Evolutionary conservation across 1,139 yeast species (phyloP).

Genomic region (Yamadazyma epiphylla): DNA sequence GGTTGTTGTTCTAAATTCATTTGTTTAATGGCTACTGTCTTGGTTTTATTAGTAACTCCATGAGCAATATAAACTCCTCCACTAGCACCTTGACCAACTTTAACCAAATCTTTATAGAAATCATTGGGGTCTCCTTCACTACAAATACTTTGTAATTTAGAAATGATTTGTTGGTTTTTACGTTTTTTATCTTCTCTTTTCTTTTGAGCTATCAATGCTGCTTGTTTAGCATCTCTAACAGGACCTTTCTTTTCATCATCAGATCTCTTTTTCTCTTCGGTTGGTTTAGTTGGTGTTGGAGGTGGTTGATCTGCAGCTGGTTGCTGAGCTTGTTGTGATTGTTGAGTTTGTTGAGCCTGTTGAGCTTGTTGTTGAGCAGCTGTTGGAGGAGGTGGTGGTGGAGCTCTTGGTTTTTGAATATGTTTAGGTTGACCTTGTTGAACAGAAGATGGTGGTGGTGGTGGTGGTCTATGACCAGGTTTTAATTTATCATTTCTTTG

Average conservation of each 20-base stretch:
- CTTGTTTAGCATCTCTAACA: conserved; percentile 52
- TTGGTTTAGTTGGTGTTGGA: conserved; percentile 14
- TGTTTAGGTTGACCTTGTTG: conserved; percentile 8
- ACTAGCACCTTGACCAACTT: conserved; percentile 97
- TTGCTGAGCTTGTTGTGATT: conserved; percentile 6
- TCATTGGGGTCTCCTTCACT: conserved; percentile 84
- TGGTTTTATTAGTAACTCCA: conserved; percentile 49
- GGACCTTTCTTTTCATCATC: conserved; percentile 23
- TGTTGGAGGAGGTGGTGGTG: conserved; percentile 24
- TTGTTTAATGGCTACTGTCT: conserved; percentile 88
- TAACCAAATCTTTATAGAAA: conserved; percentile 62
- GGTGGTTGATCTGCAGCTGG: conserved; percentile 7
- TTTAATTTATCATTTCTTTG: conserved; percentile 22
- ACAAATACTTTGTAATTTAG: conserved; percentile 72
- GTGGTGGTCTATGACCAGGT: conserved; percentile 31
- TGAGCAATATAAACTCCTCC: conserved; percentile 96
- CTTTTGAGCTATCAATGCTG: conserved; percentile 56
- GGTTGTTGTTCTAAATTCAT: conserved; percentile 94
- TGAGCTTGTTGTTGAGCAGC: conserved; percentile 1
- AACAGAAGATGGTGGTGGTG: conserved; percentile 27
- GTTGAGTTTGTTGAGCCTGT: conserved; percentile 2
- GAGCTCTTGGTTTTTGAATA: conserved; percentile 9
- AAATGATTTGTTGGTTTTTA: conserved; percentile 65
- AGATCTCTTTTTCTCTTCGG: neutral
- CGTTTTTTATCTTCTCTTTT: conserved; percentile 73